Evolutionary conservation across 495 filamentous ascomycete genomes (phyloP), one percentile per base, ranked within the genome.

Genomic region (Talaromyces borbonicus): DNA sequence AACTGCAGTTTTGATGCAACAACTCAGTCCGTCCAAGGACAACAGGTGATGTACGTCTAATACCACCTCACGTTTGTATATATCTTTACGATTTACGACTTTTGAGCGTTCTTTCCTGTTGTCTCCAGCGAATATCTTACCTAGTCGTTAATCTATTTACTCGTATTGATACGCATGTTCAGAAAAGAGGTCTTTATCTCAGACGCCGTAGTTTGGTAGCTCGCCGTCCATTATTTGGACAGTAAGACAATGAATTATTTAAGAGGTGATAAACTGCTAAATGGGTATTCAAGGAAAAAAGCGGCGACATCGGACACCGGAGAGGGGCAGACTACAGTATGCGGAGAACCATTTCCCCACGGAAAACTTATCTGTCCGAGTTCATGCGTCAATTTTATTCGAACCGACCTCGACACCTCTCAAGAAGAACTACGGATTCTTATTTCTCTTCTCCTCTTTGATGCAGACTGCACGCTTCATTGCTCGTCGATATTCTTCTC

Each of bases 1-100:
- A 57, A 80, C 85, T 14, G 75, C 84, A 15, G 63, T 67, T 16
- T 65, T 94, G 26, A 70, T 94, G 68, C 77, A 81, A 12, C 35
- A 38, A 20, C 16, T 38, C 15, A 38, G 35, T 23, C 22, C 14
- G 11, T 12, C 18, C 3, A 20, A 38, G 32, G 32, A 36, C 15
- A 36, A 18, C 19, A 9, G 22, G 18, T n/a, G 0, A 8, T 8
- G 4, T 16, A 36, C 22, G n/a, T 9, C 19, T 38, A 38, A 8
- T 20, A 5, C 4, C 35, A 38, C 3, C 8, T 15, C 11, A 20
- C 11, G 11, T 37, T 22, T 38, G 35, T 38, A 38, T 19, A 38
- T 38, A 38, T 19, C 0, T 22, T 37, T 20, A 38, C 16, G 35
- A 38, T 16, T 5, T 20, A 38, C 22, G 35, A 38, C 18, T 38